phyloP scores from a whole-genome alignment of 1,284 basidiomycete genomes.

The Takashimella koratensis region DNA sequence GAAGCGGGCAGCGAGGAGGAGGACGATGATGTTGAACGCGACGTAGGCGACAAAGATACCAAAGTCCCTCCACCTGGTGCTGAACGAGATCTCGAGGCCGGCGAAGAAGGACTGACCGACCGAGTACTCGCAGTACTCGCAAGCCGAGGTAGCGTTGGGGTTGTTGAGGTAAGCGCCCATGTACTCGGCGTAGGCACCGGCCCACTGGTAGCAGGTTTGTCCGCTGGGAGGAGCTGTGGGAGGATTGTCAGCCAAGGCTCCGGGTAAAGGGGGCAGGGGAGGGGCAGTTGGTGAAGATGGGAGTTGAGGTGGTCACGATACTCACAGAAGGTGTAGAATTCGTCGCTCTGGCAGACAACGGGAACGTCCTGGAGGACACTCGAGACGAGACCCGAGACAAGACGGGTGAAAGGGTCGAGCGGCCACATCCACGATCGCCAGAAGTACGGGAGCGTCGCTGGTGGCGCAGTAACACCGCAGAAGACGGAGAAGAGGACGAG shows the following conservation, averaged over 20 bases:
- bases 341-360: constrained; percentile 64
- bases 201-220: constrained; percentile 71
- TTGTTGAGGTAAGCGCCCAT: constrained; percentile 78
- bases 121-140: constrained; percentile 47
- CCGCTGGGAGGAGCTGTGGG: constrained; percentile 58
- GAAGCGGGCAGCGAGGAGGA: constrained; percentile 69
- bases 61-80: constrained; percentile 66
- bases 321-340: constrained; percentile 68
- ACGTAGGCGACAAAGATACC: constrained; percentile 61
- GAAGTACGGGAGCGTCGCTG: constrained; percentile 59
- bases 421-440: constrained; percentile 60
- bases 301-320: too few species aligned
- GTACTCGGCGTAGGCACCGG: constrained; percentile 59
- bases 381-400: constrained; percentile 65
- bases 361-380: constrained; percentile 72
- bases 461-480: constrained; percentile 76
- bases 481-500: constrained; percentile 65
- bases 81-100: constrained; percentile 62
- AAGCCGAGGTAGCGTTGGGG: constrained; percentile 47
- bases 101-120: constrained; percentile 33
- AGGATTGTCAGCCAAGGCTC: constrained; percentile 56
- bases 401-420: constrained; percentile 60
- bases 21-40: constrained; percentile 72
- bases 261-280: too few species aligned
- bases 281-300: too few species aligned